Conservation (phyloP, 1,139 yeast genomes). For the Hyphopichia burtonii region DNA sequence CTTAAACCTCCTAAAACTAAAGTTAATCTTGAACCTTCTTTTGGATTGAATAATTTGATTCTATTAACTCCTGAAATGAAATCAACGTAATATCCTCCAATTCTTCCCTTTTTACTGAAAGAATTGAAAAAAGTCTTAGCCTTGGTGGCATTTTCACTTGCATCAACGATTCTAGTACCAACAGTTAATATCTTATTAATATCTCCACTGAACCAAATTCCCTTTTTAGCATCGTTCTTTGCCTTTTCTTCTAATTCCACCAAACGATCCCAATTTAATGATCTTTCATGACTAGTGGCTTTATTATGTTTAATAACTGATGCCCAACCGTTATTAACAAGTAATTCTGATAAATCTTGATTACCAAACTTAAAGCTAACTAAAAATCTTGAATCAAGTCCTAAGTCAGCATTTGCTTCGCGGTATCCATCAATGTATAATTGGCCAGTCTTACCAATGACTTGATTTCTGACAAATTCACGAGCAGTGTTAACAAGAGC, state of each 20-base stretch:
- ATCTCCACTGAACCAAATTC: constrained; percentile 51
- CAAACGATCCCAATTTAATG: constrained; percentile 75
- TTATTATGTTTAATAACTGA: constrained; percentile 77
- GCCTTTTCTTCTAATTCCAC: constrained; percentile 70
- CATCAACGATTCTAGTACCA: constrained; percentile 69
- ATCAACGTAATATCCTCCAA: constrained; percentile 63
- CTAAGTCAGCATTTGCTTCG: constrained; percentile 55
- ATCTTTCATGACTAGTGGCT: constrained; percentile 66
- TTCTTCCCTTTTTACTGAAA: constrained; percentile 62
- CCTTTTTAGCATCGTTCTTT: constrained; percentile 51
- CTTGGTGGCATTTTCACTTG: constrained; percentile 69
- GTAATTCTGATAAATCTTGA: constrained; percentile 58
- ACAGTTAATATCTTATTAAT: constrained; percentile 51
- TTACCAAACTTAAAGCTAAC: constrained; percentile 54
- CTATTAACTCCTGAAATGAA: constrained; percentile 67
- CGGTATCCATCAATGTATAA: constrained; percentile 65
- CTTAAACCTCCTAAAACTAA: constrained; percentile 76
- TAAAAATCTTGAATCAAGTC: constrained; percentile 63
- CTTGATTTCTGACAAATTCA: constrained; percentile 67
- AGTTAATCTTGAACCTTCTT: constrained; percentile 68
- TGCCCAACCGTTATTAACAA: constrained; percentile 70
- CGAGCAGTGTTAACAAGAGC: constrained; percentile 64
- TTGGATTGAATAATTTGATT: constrained; percentile 64
- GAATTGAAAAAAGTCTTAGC: constrained; percentile 75
- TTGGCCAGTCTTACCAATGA: constrained; percentile 67